A percentile compares a stretch with the other conserved stretches of the same genome.
Evolutionary conservation across 805 yeast genomes (phyloP).

Genomic region (Kluyveromyces aestuarii): DNA sequence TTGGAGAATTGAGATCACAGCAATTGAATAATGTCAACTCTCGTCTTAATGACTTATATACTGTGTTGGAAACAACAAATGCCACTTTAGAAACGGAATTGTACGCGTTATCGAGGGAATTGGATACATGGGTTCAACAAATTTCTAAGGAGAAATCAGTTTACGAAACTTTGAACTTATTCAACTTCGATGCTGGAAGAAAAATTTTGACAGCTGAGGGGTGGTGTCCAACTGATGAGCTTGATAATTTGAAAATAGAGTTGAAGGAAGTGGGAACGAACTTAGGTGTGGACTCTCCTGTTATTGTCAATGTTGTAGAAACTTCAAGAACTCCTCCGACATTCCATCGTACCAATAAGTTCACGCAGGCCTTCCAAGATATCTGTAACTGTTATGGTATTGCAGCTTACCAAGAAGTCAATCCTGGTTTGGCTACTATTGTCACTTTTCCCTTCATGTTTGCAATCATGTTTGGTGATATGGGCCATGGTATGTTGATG

Average conservation of each 20-base stretch:
- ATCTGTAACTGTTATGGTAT: conserved; percentile 73
- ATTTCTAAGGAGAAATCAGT: conserved; percentile 50
- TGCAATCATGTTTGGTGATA: conserved; percentile 78
- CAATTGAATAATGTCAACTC: conserved; percentile 32
- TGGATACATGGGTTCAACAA: conserved; percentile 48
- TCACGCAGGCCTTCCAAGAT: conserved; percentile 59
- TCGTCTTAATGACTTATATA: conserved; percentile 39
- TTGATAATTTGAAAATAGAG: conserved; percentile 35
- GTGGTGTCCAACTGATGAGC: conserved; percentile 57
- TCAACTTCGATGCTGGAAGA: conserved; percentile 59
- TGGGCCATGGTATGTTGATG: conserved; percentile 67
- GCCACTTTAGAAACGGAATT: conserved; percentile 55
- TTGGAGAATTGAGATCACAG: conserved; percentile 29
- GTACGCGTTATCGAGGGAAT: conserved; percentile 52
- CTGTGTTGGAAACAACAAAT: conserved; percentile 40
- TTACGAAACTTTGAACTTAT: conserved; percentile 50
- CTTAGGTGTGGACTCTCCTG: conserved; percentile 28
- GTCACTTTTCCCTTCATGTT: conserved; percentile 77
- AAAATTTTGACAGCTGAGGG: conserved; percentile 65
- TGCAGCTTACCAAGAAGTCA: conserved; percentile 66
- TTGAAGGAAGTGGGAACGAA: conserved; percentile 32
- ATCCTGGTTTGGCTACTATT: conserved; percentile 66
- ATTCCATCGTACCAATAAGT: conserved; percentile 58
- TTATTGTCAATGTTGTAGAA: conserved; percentile 48
- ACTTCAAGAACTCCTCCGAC: conserved; percentile 68